phyloP scores from a whole-genome alignment of 257 asterid genomes.

The Ilex asprella region DNA sequence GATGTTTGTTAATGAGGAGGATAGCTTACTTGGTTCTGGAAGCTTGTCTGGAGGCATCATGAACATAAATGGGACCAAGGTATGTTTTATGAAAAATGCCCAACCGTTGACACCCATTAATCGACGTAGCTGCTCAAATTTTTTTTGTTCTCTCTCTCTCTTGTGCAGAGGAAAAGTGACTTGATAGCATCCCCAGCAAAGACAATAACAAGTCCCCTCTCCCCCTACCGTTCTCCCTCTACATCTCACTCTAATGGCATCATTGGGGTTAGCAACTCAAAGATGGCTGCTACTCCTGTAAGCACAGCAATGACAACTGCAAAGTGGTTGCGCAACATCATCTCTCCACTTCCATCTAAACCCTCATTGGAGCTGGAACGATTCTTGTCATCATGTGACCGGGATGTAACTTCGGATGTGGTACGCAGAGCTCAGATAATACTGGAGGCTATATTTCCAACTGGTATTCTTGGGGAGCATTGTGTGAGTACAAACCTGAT shows the following conservation, averaged over 20 bases:
- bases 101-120: not conserved
- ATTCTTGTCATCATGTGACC: constrained; percentile 76
- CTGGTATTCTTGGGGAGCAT: constrained; percentile 66
- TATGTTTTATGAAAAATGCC: constrained; percentile 10
- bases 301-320: constrained; percentile 99
- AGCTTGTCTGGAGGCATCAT: constrained; percentile 69
- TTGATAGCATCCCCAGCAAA: constrained; percentile 72
- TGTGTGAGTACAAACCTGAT: constrained; percentile 56
- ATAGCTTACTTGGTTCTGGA: constrained; percentile 83
- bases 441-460: constrained; percentile 91
- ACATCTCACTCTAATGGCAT: constrained; percentile 35
- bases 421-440: constrained; percentile 81
- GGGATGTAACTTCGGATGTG: constrained; percentile 78
- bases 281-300: constrained; percentile 81
- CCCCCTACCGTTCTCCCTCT: constrained; percentile 67
- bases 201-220: constrained; percentile 71
- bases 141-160: constrained; percentile 2
- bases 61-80: constrained; percentile 43
- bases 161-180: constrained; percentile 65
- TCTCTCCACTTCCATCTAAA: constrained; percentile 79
- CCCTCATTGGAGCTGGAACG: constrained; percentile 80
- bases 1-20: constrained; percentile 68
- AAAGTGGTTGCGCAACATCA: constrained; percentile 82
- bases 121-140: not conserved
- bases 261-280: constrained; percentile 38